Evolutionary conservation across 176 grass and related monocot genomes (phyloP).

Genomic region (Oryza meridionalis): DNA sequence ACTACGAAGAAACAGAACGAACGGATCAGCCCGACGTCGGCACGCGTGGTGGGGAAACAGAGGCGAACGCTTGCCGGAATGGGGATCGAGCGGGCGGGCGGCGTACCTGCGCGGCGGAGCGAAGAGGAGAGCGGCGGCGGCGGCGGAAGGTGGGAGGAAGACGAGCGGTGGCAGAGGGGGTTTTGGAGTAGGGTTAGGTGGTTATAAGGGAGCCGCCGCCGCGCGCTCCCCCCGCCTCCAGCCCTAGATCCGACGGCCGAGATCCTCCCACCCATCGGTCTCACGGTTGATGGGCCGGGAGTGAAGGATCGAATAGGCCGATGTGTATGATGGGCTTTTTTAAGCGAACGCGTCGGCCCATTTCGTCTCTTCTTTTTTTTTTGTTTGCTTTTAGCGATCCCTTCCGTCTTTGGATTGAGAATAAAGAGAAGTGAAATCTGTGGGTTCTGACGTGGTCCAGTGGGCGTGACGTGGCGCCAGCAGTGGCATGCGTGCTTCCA

Average conservation of each 20-base stretch:
- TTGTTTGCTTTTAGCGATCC: not conserved
- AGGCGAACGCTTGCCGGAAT: not conserved
- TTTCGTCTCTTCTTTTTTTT: not conserved
- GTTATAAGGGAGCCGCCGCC: conserved; percentile 20
- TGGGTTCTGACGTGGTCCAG: not conserved
- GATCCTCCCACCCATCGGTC: not conserved
- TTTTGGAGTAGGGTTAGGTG: not conserved
- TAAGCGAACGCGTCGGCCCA: not conserved
- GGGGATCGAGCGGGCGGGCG: not conserved
- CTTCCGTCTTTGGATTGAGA: too few species aligned
- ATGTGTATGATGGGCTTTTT: not conserved
- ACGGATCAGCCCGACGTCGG: not conserved
- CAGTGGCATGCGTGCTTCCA: not conserved
- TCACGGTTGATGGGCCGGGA: not conserved
- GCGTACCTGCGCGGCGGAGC: conserved; percentile 20
- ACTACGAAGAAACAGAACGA: not conserved
- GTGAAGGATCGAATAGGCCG: not conserved
- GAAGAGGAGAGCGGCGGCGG: not conserved
- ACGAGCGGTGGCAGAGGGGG: not conserved
- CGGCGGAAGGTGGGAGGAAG: not conserved
- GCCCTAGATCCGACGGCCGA: conserved; percentile 37
- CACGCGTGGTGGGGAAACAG: too few species aligned
- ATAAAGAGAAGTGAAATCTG: not conserved
- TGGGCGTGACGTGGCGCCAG: not conserved
- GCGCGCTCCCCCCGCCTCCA: not conserved